Evolutionary conservation across 345 rosid genomes (phyloP), one percentile per base, ranked within the genome.

Genomic region (Syzygium aromaticum): DNA sequence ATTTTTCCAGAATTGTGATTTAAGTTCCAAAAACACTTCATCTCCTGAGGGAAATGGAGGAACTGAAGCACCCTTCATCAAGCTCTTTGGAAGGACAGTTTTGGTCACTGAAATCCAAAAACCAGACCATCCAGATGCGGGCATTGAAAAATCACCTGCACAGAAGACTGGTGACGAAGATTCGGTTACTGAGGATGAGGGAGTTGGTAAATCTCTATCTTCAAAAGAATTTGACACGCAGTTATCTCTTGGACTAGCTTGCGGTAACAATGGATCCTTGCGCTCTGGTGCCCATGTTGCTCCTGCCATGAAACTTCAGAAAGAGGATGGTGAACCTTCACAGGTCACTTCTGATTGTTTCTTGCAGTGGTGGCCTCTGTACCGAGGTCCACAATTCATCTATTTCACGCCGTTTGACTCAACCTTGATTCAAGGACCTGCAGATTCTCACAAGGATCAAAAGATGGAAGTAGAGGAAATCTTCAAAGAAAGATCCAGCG

Each of bases 81-180:
- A 89, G 88, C 95, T 96, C 86, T 95, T 96, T 19, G 98, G 99
- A 80, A 90, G 87, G 91, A 90, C 93, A 21, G 94, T 96, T 46
- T 84, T 86, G 88, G 93, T 94, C 27, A 43, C 86, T 21, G 93
- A 89, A 86, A 82, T 92, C 54, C 84, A 64, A 54, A 88, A 89
- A 85, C 77, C 90, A 52, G 87, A 85, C 54, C 33, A 88, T 85
- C 30, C 46, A 56, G 80, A 77, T 84, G 90, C 54, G 53, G 87
- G 85, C 84, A 73, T 22, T 84, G 19, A 33, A 33, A 33, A 17
- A 33, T 33, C 46, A 19, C 80, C 23, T 19, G 86, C n/a, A 23
- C 27, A 21, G 46, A 53, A 84, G 86, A 28, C 59, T 53, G 88
- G 64, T 77, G 84, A 73, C 21, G 86, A 52, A 15, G 59, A 51